phyloP scores from a whole-genome alignment of 2,329 filamentous ascomycete species.

The Aureobasidium sp. region DNA sequence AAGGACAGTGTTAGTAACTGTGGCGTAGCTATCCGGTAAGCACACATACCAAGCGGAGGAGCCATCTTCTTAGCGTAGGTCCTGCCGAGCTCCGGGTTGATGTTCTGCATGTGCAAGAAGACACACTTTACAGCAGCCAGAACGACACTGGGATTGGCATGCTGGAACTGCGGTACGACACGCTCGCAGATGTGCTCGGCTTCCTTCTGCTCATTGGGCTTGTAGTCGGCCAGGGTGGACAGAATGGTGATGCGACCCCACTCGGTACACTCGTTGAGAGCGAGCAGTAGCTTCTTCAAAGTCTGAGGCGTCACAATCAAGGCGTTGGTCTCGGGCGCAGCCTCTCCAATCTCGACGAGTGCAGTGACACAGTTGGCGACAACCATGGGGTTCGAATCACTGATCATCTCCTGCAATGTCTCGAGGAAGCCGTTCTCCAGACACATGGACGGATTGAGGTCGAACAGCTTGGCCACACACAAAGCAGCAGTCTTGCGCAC shows the following conservation, averaged over 20 bases:
- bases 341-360: conserved; percentile 81
- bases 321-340: conserved; percentile 82
- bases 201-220: conserved; percentile 81
- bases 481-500: conserved; percentile 97
- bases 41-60: conserved; percentile 67
- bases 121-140: conserved; percentile 96
- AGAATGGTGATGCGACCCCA: conserved; percentile 96
- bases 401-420: conserved; percentile 88
- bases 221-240: conserved; percentile 81
- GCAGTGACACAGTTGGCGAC: conserved; percentile 96
- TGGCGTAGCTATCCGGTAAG: not conserved
- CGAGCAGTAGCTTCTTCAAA: conserved; percentile 92
- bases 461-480: conserved; percentile 95
- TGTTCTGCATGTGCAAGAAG: conserved; percentile 86
- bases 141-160: conserved; percentile 95
- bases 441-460: conserved; percentile 85
- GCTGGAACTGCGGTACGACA: conserved; percentile 93
- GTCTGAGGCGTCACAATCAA: conserved; percentile 73
- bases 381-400: conserved; percentile 97
- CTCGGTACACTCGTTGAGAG: conserved; percentile 95
- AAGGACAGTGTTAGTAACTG: conserved; percentile 18
- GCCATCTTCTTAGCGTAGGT: conserved; percentile 99
- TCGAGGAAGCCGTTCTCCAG: conserved; percentile 96
- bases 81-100: conserved; percentile 68
- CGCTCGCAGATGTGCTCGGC: conserved; percentile 97